These are phyloP conservation scores for Diaporthe vexans DNA, from an alignment of 2,329 filamentous ascomycete species.

Conservation along the genomic window DNA sequence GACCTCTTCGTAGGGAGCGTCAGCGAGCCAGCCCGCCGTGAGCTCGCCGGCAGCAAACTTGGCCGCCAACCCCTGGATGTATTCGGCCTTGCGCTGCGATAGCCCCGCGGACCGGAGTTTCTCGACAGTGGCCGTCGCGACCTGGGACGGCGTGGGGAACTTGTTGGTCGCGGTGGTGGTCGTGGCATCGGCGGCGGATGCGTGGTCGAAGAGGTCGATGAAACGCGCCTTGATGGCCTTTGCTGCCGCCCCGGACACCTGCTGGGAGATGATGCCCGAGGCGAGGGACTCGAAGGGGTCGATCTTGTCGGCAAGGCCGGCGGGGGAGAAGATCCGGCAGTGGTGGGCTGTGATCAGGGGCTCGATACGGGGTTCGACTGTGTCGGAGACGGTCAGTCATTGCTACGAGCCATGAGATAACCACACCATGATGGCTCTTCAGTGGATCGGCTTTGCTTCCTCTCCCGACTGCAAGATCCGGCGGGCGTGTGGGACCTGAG, in stretches of 20 bases:
- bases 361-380: conserved; percentile 78
- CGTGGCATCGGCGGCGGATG: neutral
- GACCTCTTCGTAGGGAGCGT: conserved; percentile 87
- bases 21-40: conserved; percentile 80
- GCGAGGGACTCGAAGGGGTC: conserved; percentile 89
- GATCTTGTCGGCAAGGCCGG: conserved; percentile 85
- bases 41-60: conserved; percentile 85
- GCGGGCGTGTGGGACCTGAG: neutral
- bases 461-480: neutral
- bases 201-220: conserved; percentile 75
- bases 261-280: conserved; percentile 94
- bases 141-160: conserved; percentile 84
- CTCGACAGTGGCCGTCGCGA: conserved; percentile 74
- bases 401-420: neutral
- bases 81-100: conserved; percentile 95
- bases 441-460: neutral
- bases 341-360: conserved; percentile 80
- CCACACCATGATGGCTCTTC: neutral
- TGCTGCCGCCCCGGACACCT: conserved; percentile 94
- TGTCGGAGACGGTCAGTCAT: neutral
- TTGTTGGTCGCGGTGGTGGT: conserved; percentile 39
- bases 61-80: conserved; percentile 86
- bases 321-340: conserved; percentile 84
- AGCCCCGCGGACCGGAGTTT: conserved; percentile 86
- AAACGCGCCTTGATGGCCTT: conserved; percentile 91